phyloP scores from a whole-genome alignment of 2,329 filamentous ascomycete genomes.

The Fusarium fujikuroi region DNA sequence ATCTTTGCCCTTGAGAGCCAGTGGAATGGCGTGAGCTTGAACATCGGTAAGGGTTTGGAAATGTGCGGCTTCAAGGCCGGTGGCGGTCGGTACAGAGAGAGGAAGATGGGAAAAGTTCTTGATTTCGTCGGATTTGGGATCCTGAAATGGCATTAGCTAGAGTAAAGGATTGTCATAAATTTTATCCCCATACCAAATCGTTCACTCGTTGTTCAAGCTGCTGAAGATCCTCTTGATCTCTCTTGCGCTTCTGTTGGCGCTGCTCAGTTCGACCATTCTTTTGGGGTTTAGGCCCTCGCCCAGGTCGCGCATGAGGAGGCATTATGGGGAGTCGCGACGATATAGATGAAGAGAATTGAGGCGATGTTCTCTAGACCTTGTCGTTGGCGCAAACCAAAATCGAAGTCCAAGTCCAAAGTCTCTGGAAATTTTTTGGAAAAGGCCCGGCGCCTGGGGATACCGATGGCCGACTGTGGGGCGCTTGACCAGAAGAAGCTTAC shows the following conservation, averaged over 20 bases:
- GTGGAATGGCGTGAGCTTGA: conserved; percentile 87
- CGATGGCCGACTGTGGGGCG: conserved; percentile 31
- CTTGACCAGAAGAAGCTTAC: conserved; percentile 14
- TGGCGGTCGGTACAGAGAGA: conserved; percentile 81
- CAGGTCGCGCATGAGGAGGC: conserved; percentile 41
- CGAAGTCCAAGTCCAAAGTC: conserved; percentile 12
- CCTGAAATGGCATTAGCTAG: conserved; percentile 54
- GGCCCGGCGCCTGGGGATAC: conserved; percentile 33
- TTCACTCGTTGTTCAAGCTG: conserved; percentile 48
- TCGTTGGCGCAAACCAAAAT: conserved; percentile 24
- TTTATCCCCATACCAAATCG: conserved; percentile 46
- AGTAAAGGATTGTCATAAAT: neutral
- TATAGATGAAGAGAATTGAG: conserved; percentile 5
- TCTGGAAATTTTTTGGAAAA: conserved; percentile 45
- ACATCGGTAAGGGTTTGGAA: conserved; percentile 93
- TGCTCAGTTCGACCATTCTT: conserved; percentile 48
- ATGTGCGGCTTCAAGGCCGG: conserved; percentile 85
- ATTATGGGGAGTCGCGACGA: conserved; percentile 13
- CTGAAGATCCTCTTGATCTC: conserved; percentile 51
- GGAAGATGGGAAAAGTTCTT: conserved; percentile 86
- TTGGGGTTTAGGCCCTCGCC: conserved; percentile 39
- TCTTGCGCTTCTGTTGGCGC: conserved; percentile 53
- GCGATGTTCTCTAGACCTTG: conserved; percentile 2
- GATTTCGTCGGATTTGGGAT: conserved; percentile 66
- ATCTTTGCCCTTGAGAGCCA: conserved; percentile 85